These are phyloP conservation scores for Suillus decipiens DNA, from an alignment of 768 basidiomycete species.

Conservation along the genomic window DNA sequence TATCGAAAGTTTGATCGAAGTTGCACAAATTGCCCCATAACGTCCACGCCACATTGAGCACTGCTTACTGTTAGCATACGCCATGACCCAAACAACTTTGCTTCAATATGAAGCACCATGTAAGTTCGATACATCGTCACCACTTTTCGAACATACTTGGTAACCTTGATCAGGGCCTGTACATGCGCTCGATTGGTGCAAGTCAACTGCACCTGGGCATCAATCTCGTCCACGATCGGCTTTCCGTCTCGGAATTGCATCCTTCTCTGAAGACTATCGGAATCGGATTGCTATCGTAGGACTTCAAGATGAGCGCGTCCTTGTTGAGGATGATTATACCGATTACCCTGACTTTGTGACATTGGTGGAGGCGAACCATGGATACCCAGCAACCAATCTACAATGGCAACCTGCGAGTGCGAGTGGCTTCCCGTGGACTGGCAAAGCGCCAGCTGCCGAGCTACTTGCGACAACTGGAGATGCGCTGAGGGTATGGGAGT, in stretches of 20 bases:
- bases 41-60: slow-evolving; percentile 25
- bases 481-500: slow-evolving; percentile 90
- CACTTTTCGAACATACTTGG: slow-evolving; percentile 15
- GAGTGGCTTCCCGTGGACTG: slow-evolving; percentile 63
- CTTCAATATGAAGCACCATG: slow-evolving; percentile 87
- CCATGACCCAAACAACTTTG: slow-evolving; percentile 70
- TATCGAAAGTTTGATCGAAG: slow-evolving; percentile 6
- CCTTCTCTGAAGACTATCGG: slow-evolving; percentile 81
- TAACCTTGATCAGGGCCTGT: slow-evolving; percentile 66
- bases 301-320: slow-evolving; percentile 82
- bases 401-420: slow-evolving; percentile 89
- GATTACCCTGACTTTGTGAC: slow-evolving; percentile 87
- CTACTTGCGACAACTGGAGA: slow-evolving; percentile 93
- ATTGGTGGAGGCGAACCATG: slow-evolving; percentile 80
- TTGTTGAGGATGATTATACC: slow-evolving; percentile 81
- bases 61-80: slow-evolving; percentile 11
- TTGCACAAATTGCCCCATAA: background rate
- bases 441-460: slow-evolving; percentile 70
- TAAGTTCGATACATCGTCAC: slow-evolving; percentile 41
- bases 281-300: slow-evolving; percentile 81
- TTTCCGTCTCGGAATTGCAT: slow-evolving; percentile 84
- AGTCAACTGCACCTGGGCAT: slow-evolving; percentile 72
- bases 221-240: slow-evolving; percentile 72
- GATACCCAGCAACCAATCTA: slow-evolving; percentile 91
- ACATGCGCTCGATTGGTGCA: slow-evolving; percentile 87